Evolutionary conservation across 139 green algal species (phyloP).

Genomic region (Mychonastes homosphaera): DNA sequence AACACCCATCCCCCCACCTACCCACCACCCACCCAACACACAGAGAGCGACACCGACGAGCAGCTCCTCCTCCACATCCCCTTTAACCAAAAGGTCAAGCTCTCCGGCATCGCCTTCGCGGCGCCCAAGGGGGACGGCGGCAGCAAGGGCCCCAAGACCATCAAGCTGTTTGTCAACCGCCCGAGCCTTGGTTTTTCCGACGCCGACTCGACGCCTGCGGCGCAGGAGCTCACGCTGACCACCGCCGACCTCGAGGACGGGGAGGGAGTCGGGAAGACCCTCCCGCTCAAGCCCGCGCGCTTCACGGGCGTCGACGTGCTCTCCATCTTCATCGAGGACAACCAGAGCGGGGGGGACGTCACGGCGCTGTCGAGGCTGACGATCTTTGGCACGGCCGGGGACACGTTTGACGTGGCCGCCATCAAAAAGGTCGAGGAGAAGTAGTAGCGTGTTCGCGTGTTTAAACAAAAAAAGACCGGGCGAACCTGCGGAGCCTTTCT

Average conservation of each 20-base stretch:
- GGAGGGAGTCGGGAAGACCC: conserved; percentile 34
- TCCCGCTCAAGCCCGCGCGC: conserved; percentile 60
- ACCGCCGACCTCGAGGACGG: conserved; percentile 33
- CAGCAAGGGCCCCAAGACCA: conserved; percentile 42
- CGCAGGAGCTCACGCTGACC: conserved; percentile 54
- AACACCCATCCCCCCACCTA: no score
- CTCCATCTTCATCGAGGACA: conserved; percentile 55
- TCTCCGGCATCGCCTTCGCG: conserved; percentile 62
- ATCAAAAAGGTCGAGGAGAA: conserved; percentile 67
- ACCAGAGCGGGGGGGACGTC: conserved; percentile 54
- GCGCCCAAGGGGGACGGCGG: conserved; percentile 19
- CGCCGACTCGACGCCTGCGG: conserved; percentile 24
- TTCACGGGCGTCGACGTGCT: conserved; percentile 59
- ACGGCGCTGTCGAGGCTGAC: conserved; percentile 56
- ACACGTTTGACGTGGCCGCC: conserved; percentile 56
- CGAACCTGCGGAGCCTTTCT: neutral
- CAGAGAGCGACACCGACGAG: conserved; percentile 77
- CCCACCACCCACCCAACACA: no score
- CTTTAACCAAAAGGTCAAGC: conserved; percentile 48
- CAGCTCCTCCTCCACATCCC: conserved; percentile 79
- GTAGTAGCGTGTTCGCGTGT: conserved; percentile 8
- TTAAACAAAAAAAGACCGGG: neutral
- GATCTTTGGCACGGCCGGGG: conserved; percentile 37
- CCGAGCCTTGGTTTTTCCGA: conserved; percentile 35
- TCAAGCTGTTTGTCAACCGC: conserved; percentile 63